phyloP scores from a whole-genome alignment of 2,329 filamentous ascomycete genomes.

The Phoma herbarum region DNA sequence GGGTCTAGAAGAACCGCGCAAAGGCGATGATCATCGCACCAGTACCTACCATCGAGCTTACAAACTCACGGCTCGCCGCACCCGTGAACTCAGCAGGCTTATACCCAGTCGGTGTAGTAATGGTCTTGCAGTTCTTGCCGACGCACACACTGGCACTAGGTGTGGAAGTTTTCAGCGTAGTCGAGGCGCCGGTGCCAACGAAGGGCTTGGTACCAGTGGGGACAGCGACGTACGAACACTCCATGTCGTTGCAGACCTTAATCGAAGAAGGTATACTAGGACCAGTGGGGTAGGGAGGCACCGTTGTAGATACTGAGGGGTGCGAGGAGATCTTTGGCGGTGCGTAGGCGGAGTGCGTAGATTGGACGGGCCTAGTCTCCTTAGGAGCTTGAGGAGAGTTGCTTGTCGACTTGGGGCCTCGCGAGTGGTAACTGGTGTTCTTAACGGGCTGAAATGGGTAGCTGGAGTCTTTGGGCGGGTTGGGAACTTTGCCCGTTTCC shows the following conservation, averaged over 20 bases:
- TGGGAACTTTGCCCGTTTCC: background rate
- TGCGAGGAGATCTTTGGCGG: background rate
- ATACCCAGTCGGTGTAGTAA: background rate
- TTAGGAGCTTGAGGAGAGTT: background rate
- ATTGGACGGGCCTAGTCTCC: background rate
- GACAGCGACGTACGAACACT: background rate
- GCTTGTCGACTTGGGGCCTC: background rate
- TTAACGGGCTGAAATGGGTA: background rate
- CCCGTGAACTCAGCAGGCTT: background rate
- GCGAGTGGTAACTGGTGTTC: background rate
- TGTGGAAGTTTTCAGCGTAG: background rate
- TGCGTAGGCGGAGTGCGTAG: background rate
- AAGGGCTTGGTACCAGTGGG: background rate
- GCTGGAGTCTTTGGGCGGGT: background rate
- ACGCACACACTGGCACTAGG: background rate
- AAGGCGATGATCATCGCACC: background rate
- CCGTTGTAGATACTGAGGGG: background rate
- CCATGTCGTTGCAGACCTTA: background rate
- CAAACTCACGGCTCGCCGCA: background rate
- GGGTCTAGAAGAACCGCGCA: background rate
- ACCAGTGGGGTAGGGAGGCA: background rate
- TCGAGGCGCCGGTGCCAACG: background rate
- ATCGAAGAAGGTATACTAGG: background rate
- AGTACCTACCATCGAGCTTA: background rate
- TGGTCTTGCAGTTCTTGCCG: slow-evolving; percentile 1